Evolutionary conservation across 176 grass and related monocot species (phyloP), one percentile per base, ranked within the genome.

Genomic region (Tuctoria greenei): DNA sequence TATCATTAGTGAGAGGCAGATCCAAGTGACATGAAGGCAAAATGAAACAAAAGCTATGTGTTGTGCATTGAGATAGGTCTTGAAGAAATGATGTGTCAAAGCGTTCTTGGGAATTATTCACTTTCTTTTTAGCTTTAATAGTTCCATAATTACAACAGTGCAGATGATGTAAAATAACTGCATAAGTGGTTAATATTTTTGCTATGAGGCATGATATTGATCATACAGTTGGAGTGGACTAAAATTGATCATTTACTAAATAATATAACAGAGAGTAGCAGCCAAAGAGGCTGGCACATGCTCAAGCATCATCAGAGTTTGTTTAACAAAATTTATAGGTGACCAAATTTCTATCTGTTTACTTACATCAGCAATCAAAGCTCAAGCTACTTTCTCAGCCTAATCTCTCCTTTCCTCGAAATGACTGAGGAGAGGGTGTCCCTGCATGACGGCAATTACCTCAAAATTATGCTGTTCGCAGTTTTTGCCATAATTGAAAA

Each of bases 391-490:
- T 83, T 83, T 63, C 25, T 25, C n/a, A 74, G 45, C 27, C 36
- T 45, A 52, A 25, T 44, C 27, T 43, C 6, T 41, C 38, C 61
- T 67, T 18, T 83, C 75, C 61, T 73, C 13, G 16, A 42, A 73
- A 18, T 73, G 44, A 20, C 73, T 72, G 61, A 73, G 41, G 42
- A 61, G 40, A 56, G 60, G 2, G 1, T 68, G 27, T 67, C 4
- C 26, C 74, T 83, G 85, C 80, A 79, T 27, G 69, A 88, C 83
- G 79, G 10, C 73, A 79, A 83, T 42, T 69, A 44, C 6, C 4
- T 36, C 3, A 62, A 70, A 54, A 45, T 63, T 35, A 73, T 41
- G 34, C 25, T 74, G 20, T 62, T 66, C 42, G 27, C 49, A 51
- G 45, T 54, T 54, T 54, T 21, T 21, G 1, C 7, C 50, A 44